These are phyloP conservation scores for Mimosa pudica DNA, from an alignment of 306 rosid species.

Conservation along the genomic window DNA sequence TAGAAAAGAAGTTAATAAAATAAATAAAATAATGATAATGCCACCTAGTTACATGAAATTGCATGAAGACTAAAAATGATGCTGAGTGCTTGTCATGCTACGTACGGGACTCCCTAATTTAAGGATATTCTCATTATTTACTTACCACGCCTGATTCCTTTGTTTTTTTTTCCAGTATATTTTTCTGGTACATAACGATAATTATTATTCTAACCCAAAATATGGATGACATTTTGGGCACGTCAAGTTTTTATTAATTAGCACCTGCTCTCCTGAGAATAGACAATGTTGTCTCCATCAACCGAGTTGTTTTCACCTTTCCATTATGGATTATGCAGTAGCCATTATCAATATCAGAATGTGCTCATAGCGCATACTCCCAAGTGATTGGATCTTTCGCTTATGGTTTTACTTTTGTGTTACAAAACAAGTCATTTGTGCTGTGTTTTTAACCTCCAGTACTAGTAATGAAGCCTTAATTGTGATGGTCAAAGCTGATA, in stretches of 20 bases:
- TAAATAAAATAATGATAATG: conserved; percentile 57
- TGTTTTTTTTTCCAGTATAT: conserved; percentile 32
- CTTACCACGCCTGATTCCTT: conserved; percentile 74
- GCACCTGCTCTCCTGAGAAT: conserved; percentile 48
- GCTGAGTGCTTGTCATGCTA: conserved; percentile 53
- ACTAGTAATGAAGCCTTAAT: conserved; percentile 37
- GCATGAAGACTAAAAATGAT: conserved; percentile 75
- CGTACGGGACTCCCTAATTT: conserved; percentile 67
- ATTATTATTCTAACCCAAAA: conserved; percentile 46
- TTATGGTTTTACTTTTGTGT: conserved; percentile 34
- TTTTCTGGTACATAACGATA: conserved; percentile 36
- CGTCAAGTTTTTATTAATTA: conserved; percentile 43
- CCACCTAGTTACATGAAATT: conserved; percentile 60
- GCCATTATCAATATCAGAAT: conserved; percentile 36
- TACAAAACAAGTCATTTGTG: conserved; percentile 22
- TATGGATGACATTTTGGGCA: conserved; percentile 58
- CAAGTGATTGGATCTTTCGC: conserved; percentile 34
- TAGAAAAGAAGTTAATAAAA: conserved; percentile 34
- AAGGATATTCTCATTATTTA: conserved; percentile 80
- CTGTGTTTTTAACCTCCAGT: conserved; percentile 27
- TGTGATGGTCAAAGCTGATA: conserved; percentile 42
- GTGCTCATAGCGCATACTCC: conserved; percentile 30
- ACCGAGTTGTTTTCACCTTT: conserved; percentile 44
- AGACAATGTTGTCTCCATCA: conserved; percentile 56
- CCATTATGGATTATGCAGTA: conserved; percentile 49